A percentile compares a stretch with the other conserved stretches of the same genome.
Conservation (phyloP, 2,329 filamentous ascomycete genomes). For the Lecanoromycetidae sp. region DNA sequence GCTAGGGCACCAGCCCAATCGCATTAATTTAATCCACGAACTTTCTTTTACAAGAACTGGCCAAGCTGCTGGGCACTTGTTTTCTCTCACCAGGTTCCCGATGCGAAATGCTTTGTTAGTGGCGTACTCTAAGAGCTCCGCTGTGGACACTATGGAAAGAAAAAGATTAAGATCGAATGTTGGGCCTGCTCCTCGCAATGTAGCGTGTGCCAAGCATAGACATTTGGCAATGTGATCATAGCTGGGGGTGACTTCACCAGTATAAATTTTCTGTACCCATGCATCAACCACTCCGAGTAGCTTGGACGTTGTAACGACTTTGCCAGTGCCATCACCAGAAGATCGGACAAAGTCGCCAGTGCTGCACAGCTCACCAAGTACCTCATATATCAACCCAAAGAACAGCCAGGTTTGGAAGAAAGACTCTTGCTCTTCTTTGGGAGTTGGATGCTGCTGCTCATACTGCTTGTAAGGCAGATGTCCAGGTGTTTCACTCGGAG, state of each 20-base stretch:
- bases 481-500: not conserved
- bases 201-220: not conserved
- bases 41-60: not conserved
- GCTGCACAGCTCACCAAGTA: not conserved
- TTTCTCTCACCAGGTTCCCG: not conserved
- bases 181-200: not conserved
- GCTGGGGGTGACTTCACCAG: not conserved
- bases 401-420: conserved; percentile 10
- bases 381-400: conserved; percentile 4
- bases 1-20: conserved; percentile 1
- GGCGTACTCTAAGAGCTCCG: not conserved
- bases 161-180: conserved; percentile 5
- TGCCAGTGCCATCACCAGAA: not conserved
- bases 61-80: conserved; percentile 2
- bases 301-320: not conserved
- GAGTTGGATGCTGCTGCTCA: conserved; percentile 1
- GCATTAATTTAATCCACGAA: not conserved
- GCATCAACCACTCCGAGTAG: not conserved
- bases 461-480: not conserved
- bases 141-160: conserved; percentile 4
- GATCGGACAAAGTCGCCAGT: not conserved
- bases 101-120: conserved; percentile 2
- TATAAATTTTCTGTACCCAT: not conserved
- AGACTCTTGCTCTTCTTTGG: not conserved
- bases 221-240: conserved; percentile 11